These are phyloP conservation scores for Berberis vulgaris DNA, from an alignment of 164 flowering plant genomes.

Conservation along the genomic window DNA sequence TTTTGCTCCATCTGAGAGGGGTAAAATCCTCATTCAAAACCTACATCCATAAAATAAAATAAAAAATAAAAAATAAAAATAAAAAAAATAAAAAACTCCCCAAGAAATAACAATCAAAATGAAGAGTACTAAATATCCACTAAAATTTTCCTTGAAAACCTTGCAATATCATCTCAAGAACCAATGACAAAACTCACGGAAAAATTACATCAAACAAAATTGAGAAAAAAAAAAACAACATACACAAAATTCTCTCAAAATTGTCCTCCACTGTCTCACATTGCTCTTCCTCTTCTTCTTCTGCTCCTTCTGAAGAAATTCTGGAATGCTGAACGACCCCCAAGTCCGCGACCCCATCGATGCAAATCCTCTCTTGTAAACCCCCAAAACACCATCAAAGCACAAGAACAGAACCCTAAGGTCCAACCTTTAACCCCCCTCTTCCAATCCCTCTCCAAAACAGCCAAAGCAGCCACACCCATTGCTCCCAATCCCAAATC, in stretches of 20 bases:
- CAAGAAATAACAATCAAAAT: background rate
- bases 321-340: constrained; percentile 8
- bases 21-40: too few species aligned
- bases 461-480: constrained; percentile 19
- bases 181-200: background rate
- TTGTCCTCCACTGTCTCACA: background rate
- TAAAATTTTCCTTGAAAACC: background rate
- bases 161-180: background rate
- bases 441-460: constrained; percentile 14
- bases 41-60: too few species aligned
- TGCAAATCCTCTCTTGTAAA: constrained; percentile 9
- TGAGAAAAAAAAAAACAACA: background rate
- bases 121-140: too few species aligned
- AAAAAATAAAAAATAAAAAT: too few species aligned
- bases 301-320: constrained; percentile 1
- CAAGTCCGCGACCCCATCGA: constrained; percentile 12
- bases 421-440: constrained; percentile 21
- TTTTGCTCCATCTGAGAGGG: too few species aligned
- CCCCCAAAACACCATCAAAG: constrained; percentile 21
- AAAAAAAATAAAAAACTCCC: too few species aligned
- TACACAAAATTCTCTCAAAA: background rate
- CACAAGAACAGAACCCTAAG: constrained; percentile 25
- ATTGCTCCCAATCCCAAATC: constrained; percentile 17
- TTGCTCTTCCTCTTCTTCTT: background rate
- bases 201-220: background rate